phyloP scores from a whole-genome alignment of 2,329 filamentous ascomycete species.

The Colletotrichum truncatum region DNA sequence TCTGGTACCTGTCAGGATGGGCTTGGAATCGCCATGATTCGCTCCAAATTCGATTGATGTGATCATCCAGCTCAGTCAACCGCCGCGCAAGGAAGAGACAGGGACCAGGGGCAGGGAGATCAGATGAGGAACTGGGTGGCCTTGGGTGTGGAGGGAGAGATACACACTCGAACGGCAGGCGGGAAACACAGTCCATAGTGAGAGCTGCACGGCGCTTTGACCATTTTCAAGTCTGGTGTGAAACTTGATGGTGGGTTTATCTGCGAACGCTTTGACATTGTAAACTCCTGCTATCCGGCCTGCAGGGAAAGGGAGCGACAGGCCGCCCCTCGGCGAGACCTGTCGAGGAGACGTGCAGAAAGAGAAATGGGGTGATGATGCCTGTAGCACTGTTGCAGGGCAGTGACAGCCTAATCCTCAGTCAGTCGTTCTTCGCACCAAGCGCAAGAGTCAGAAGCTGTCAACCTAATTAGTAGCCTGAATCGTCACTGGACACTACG shows the following conservation, averaged over 20 bases:
- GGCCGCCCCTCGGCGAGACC: not conserved
- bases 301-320: not conserved
- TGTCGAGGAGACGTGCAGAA: not conserved
- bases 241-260: slow-evolving; percentile 27
- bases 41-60: slow-evolving; percentile 19
- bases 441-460: not conserved
- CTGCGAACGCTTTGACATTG: slow-evolving; percentile 26
- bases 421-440: not conserved
- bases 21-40: slow-evolving; percentile 20
- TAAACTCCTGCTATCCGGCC: not conserved
- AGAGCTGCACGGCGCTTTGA: slow-evolving; percentile 23
- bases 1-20: slow-evolving; percentile 15
- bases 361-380: not conserved
- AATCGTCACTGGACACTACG: not conserved
- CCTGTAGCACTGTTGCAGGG: not conserved
- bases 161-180: no score
- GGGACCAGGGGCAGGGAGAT: slow-evolving; percentile 14
- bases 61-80: slow-evolving; percentile 27
- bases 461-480: not conserved
- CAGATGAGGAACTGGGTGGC: slow-evolving; percentile 25
- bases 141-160: not conserved
- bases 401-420: not conserved
- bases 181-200: no score
- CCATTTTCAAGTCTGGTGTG: slow-evolving; percentile 24
- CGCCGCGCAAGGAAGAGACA: slow-evolving; percentile 11